A percentile compares a stretch with the other conserved stretches of the same genome.
These are phyloP conservation scores for Chalaropsis ovoidea DNA, from an alignment of 2,329 filamentous ascomycete genomes.

Conservation along the genomic window DNA sequence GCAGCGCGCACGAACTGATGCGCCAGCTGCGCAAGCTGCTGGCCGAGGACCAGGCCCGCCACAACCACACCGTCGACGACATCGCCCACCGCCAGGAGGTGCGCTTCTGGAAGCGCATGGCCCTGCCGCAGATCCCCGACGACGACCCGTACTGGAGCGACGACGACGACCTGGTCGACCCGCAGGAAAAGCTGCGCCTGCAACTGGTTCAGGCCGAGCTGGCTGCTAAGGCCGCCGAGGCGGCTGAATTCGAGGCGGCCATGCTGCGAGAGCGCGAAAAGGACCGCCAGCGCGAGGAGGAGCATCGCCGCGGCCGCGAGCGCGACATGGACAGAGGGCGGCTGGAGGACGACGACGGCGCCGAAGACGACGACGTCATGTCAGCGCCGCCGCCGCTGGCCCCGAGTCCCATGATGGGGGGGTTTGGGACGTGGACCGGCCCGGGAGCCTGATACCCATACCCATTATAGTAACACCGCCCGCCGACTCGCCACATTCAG, in stretches of 20 bases:
- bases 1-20: slow-evolving; percentile 47
- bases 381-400: slow-evolving; percentile 17
- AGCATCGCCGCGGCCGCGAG: background rate
- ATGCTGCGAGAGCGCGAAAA: slow-evolving; percentile 31
- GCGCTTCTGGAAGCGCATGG: slow-evolving; percentile 57
- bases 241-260: slow-evolving; percentile 28
- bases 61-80: slow-evolving; percentile 45
- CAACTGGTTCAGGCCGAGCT: slow-evolving; percentile 34
- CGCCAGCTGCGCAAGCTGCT: slow-evolving; percentile 47
- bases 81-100: slow-evolving; percentile 48
- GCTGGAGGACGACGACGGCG: background rate
- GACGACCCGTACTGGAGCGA: slow-evolving; percentile 54
- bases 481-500: background rate
- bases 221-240: slow-evolving; percentile 32
- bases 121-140: slow-evolving; percentile 50
- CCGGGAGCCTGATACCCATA: background rate
- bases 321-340: background rate
- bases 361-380: slow-evolving; percentile 6
- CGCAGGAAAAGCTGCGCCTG: slow-evolving; percentile 48
- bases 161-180: slow-evolving; percentile 54
- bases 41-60: slow-evolving; percentile 46
- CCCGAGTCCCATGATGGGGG: slow-evolving; percentile 19
- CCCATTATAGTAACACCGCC: background rate
- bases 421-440: slow-evolving; percentile 1
- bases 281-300: background rate